Conservation (phyloP, 1,284 basidiomycete species). For the Microbotryum saponariae region DNA sequence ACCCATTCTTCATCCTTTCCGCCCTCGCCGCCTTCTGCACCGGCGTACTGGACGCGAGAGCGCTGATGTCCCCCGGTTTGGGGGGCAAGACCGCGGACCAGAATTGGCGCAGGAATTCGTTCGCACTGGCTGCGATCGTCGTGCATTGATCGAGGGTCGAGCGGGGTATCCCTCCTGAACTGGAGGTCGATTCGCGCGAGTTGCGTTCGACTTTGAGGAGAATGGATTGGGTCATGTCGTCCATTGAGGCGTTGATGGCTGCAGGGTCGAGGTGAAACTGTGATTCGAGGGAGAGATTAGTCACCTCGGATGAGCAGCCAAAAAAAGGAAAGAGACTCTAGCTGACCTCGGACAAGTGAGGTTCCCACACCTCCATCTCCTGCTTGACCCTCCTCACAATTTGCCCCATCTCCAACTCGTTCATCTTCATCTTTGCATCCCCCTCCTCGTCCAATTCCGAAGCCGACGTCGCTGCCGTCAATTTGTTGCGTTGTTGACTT, state of each 20-base stretch:
- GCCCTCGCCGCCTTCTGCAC: conserved; percentile 61
- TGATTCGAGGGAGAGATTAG: conserved; percentile 5
- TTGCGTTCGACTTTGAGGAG: conserved; percentile 28
- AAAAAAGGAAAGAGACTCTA: neutral
- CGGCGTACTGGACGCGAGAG: conserved; percentile 45
- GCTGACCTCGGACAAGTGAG: conserved; percentile 53
- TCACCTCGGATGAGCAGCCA: neutral
- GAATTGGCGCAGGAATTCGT: conserved; percentile 92
- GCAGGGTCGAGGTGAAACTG: conserved; percentile 59
- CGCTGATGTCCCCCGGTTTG: conserved; percentile 49
- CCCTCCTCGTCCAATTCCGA: conserved; percentile 7
- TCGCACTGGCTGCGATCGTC: conserved; percentile 82
- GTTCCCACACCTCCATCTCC: conserved; percentile 54
- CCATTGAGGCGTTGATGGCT: conserved; percentile 57
- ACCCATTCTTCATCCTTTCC: conserved; percentile 73
- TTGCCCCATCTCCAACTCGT: conserved; percentile 11
- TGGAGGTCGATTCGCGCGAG: conserved; percentile 6
- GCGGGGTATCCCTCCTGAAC: conserved; percentile 68
- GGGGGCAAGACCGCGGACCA: conserved; percentile 84
- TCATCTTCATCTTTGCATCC: conserved; percentile 6
- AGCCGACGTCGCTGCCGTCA: conserved; percentile 3
- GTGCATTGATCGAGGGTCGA: conserved; percentile 69
- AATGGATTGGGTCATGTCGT: conserved; percentile 70
- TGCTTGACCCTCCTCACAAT: conserved; percentile 37
- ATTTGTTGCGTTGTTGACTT: conserved; percentile 38